phyloP scores from a whole-genome alignment of 2,329 filamentous ascomycete species.

The Calonectria leucothoes region DNA sequence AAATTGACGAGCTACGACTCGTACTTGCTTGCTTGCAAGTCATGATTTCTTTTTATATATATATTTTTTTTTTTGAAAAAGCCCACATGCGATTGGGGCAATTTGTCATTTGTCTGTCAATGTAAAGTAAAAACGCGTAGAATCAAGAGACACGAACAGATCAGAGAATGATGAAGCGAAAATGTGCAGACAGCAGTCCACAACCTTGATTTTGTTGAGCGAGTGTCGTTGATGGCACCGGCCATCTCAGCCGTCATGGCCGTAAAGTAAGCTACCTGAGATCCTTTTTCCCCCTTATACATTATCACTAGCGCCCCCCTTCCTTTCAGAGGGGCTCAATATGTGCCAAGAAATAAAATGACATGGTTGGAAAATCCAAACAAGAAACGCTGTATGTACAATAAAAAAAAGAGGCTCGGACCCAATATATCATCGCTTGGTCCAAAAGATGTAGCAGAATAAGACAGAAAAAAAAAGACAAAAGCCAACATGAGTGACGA shows the following conservation, averaged over 20 bases:
- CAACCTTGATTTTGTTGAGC: not conserved
- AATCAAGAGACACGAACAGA: not conserved
- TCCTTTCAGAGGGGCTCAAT: not conserved
- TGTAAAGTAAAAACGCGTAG: not conserved
- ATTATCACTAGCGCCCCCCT: conserved; percentile 18
- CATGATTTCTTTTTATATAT: too few species aligned
- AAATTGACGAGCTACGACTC: not conserved
- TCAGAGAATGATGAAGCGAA: not conserved
- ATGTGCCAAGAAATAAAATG: conserved; percentile 15
- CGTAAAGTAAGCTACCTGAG: not conserved
- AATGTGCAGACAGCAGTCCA: not conserved
- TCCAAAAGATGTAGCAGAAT: not conserved
- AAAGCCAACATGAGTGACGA: conserved; percentile 5
- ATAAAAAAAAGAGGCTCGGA: not conserved
- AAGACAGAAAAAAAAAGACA: not conserved
- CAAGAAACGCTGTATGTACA: conserved; percentile 8
- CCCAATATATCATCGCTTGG: conserved; percentile 11
- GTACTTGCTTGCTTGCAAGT: not conserved
- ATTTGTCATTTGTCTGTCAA: not conserved
- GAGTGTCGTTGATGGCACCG: conserved; percentile 12
- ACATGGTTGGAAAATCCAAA: not conserved
- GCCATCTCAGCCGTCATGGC: not conserved
- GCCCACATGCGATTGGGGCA: not conserved
- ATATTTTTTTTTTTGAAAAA: not conserved
- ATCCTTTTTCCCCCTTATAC: conserved; percentile 13